phyloP scores from a whole-genome alignment of 2,329 filamentous ascomycete species.

The Aspergillus udagawae region DNA sequence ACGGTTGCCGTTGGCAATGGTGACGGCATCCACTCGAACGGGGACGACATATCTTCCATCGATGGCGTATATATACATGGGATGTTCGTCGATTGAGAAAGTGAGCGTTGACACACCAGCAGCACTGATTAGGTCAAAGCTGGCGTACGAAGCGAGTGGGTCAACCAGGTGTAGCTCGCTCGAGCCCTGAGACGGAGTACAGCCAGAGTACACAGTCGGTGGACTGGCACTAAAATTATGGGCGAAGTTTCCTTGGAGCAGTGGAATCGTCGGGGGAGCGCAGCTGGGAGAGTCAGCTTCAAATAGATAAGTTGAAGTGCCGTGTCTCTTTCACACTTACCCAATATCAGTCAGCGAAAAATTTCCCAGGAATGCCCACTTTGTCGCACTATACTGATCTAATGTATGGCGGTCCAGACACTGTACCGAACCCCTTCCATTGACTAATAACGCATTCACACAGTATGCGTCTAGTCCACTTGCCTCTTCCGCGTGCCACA shows the following conservation, averaged over 20 bases:
- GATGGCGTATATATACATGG: slow-evolving; percentile 37
- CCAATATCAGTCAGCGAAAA: slow-evolving; percentile 17
- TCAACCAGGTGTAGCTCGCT: slow-evolving; percentile 43
- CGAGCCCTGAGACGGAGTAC: slow-evolving; percentile 43
- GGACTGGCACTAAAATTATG: slow-evolving; percentile 23
- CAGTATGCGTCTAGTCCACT: slow-evolving; percentile 46
- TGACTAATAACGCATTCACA: slow-evolving; percentile 57
- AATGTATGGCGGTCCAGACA: slow-evolving; percentile 48
- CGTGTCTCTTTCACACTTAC: slow-evolving; percentile 1
- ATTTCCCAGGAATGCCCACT: slow-evolving; percentile 10
- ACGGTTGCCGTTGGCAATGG: slow-evolving; percentile 28
- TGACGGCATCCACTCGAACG: slow-evolving; percentile 27
- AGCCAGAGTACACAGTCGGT: slow-evolving; percentile 31
- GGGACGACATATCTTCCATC: slow-evolving; percentile 39
- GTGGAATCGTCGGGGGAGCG: slow-evolving; percentile 11
- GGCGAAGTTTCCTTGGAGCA: slow-evolving; percentile 12
- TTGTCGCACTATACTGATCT: slow-evolving; percentile 24
- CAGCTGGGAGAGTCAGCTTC: slow-evolving; percentile 11
- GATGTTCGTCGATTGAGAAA: slow-evolving; percentile 42
- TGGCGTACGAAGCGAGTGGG: slow-evolving; percentile 41
- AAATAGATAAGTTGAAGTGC: background rate
- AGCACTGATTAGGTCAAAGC: slow-evolving; percentile 50
- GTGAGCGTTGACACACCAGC: slow-evolving; percentile 48
- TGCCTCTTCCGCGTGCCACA: slow-evolving; percentile 23
- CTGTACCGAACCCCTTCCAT: slow-evolving; percentile 54